phyloP scores from a whole-genome alignment of 1,284 basidiomycete species.

The Stygiomarasmius scandens region DNA sequence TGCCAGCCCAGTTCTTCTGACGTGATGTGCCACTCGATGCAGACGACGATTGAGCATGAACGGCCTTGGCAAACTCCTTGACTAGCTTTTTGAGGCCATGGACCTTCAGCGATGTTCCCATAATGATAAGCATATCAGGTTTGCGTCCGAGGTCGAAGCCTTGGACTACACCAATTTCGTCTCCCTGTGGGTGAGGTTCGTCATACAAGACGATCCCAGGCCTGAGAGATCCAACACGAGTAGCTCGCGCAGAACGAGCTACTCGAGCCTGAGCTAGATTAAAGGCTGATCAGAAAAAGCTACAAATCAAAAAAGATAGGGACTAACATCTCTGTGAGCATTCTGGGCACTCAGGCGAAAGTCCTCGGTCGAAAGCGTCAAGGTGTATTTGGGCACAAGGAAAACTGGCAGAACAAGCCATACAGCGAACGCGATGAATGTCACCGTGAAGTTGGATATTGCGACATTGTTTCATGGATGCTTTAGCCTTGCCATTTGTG shows the following conservation, averaged over 20 bases:
- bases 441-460: conserved; percentile 94
- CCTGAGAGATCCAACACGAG: conserved; percentile 78
- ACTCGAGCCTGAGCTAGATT: conserved; percentile 70
- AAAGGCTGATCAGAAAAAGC: conserved; percentile 16
- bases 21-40: conserved; percentile 32
- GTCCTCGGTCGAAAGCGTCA: conserved; percentile 64
- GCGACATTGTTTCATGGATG: conserved; percentile 69
- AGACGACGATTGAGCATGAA: conserved; percentile 57
- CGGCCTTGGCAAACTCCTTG: conserved; percentile 87
- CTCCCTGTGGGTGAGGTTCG: conserved; percentile 85
- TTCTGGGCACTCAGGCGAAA: conserved; percentile 81
- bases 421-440: conserved; percentile 85
- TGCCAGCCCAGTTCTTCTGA: conserved; percentile 56
- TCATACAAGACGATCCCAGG: conserved; percentile 92
- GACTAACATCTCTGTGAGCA: conserved; percentile 76
- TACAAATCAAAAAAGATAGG: conserved; percentile 10
- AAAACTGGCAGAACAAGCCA: conserved; percentile 77
- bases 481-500: conserved; percentile 65
- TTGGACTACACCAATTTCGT: conserved; percentile 83
- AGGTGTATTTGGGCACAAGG: conserved; percentile 68
- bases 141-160: conserved; percentile 70
- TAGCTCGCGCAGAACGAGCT: conserved; percentile 79
- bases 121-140: conserved; percentile 92
- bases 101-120: conserved; percentile 95
- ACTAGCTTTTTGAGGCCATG: conserved; percentile 93